Evolutionary conservation across 1,284 basidiomycete genomes (phyloP).

Genomic region (Entoloma clypeatum): DNA sequence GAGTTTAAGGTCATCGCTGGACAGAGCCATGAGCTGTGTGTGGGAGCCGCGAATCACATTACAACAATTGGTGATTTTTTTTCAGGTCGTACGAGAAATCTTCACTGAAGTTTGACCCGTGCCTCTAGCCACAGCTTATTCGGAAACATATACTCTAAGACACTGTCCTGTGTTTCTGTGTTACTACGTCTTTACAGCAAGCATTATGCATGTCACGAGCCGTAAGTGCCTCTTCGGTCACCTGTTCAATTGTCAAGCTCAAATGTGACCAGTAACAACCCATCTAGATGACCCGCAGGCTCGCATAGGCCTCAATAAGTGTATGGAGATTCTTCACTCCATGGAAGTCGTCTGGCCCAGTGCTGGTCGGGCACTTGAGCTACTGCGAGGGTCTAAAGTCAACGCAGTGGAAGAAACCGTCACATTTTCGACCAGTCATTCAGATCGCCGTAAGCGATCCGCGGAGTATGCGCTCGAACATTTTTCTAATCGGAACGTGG

Average conservation of each 20-base stretch:
- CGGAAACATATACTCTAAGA: conserved; percentile 59
- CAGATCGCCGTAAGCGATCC: conserved; percentile 35
- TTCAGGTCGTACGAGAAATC: background rate
- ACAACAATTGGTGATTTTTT: conserved; percentile 59
- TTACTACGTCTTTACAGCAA: conserved; percentile 81
- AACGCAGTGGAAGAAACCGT: conserved; percentile 31
- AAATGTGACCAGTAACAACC: conserved; percentile 45
- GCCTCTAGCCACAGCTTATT: conserved; percentile 51
- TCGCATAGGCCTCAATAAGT: conserved; percentile 57
- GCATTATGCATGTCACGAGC: conserved; percentile 75
- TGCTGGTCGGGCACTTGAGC: conserved; percentile 69
- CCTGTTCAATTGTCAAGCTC: background rate
- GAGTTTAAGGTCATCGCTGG: conserved; percentile 52
- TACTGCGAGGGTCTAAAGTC: conserved; percentile 63
- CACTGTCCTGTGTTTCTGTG: conserved; percentile 71
- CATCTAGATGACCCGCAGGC: conserved; percentile 68
- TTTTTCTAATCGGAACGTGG: conserved; percentile 16
- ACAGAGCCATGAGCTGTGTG: conserved; percentile 69
- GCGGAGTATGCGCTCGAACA: conserved; percentile 34
- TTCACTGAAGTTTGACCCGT: conserved; percentile 10
- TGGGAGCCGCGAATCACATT: conserved; percentile 75
- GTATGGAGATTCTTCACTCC: conserved; percentile 63
- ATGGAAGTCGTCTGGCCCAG: conserved; percentile 78
- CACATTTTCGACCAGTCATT: conserved; percentile 15
- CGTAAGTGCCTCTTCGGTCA: conserved; percentile 36